Base-by-base conservation (phyloP, 1,284 basidiomycete species). In the Gomphus bonarii region DNA sequence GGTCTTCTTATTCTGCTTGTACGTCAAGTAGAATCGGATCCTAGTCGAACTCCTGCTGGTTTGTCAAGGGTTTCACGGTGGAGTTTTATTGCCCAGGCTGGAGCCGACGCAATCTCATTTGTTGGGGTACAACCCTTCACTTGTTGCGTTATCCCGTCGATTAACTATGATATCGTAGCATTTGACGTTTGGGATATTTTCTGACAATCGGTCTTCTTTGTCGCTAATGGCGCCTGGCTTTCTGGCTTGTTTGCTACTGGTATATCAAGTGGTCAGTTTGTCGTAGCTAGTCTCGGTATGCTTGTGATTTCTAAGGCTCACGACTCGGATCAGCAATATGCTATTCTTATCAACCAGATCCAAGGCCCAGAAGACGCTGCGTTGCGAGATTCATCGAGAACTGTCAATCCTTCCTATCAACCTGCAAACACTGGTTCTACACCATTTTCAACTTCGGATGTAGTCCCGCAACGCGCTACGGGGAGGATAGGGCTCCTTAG, bases 201-300 rank as follows among this genome's bases (percentile, higher is more conserved):
- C 86, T 1, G 85, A 91, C 60, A 90, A 90, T 49, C 74, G 83
- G 50, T 80, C 89, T 2, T 87, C 87, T 0, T 67, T 94, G 28
- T 83, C 89, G 0, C 74, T 92, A 31, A 76, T 93, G 40, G 86
- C 87, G 0, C 89, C 91, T 1, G 88, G 88, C 0, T 93, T 92
- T 65, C 65, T 92, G 16, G 83, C 85, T 7, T 86, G 81, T 60
- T 70, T 85, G 1, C 64, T 88, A 33, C 85, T 89, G 65, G 73
- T 85, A 10, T 79, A 85, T 58, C 83, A 91, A 74, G 81, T 84
- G 48, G 88, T 88, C 62, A 64, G 82, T 74, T 12, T 35, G 22
- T 25, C 18, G 16, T 25, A 28, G 35, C 18, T 44, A 40, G 12
- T 3, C 25, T 12, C 35, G 9, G 38, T 52, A 40, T 14, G 16